Evolutionary conservation across 306 rosid genomes (phyloP).

Genomic region (Fragaria nilgerrensis): DNA sequence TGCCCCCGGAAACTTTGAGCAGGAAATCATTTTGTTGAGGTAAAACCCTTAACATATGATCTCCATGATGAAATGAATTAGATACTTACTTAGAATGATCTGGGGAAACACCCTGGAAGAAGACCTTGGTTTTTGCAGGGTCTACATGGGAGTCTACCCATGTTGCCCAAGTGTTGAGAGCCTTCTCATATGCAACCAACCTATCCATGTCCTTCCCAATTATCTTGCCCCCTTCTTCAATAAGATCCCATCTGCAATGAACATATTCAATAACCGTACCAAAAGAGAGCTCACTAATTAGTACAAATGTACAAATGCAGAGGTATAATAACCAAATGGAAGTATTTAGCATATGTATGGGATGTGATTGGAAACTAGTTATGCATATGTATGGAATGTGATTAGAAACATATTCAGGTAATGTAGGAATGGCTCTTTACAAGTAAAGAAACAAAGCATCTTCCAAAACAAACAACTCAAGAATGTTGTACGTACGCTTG

Average conservation of each 20-base stretch:
- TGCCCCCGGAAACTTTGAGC: not conserved
- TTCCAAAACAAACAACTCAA: not conserved
- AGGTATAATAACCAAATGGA: not conserved
- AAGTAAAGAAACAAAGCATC: not conserved
- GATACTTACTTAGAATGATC: conserved; percentile 57
- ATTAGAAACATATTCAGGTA: not conserved
- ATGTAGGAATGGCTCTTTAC: not conserved
- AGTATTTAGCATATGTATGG: not conserved
- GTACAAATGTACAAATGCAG: not conserved
- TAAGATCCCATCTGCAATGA: conserved; percentile 59
- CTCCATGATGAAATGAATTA: not conserved
- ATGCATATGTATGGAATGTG: not conserved
- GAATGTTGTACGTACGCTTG: conserved; percentile 32
- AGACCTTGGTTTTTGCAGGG: conserved; percentile 43
- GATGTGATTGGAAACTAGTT: not conserved
- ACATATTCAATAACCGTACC: not conserved
- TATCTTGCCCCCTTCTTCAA: conserved; percentile 34
- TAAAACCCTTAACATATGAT: not conserved
- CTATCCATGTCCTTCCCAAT: conserved; percentile 62
- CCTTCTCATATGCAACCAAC: conserved; percentile 64
- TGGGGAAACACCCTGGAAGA: conserved; percentile 82
- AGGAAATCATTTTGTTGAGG: not conserved
- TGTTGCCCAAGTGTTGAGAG: conserved; percentile 66
- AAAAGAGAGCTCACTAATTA: no score
- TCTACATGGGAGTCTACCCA: conserved; percentile 64